Base-by-base conservation (phyloP, 768 basidiomycete genomes). In the Macrolepiota fuliginosa region DNA sequence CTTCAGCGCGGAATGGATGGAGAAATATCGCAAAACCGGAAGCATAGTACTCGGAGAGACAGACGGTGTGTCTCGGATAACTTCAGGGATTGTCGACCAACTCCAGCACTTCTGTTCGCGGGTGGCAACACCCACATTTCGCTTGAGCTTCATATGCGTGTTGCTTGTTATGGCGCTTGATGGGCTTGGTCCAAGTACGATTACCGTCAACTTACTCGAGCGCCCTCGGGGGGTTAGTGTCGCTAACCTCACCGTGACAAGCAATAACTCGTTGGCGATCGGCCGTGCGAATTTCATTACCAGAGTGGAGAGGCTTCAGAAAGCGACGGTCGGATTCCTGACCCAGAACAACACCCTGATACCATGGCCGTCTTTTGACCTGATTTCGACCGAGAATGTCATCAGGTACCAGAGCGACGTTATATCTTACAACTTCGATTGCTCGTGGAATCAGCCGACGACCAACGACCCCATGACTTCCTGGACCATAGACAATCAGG, bases 1-100 rank as follows among this genome's bases (percentile, higher is more conserved):
- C 22, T 59, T 59, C 50, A 59, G 58, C 50, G 49, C 58, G 4
- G 58, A 59, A 19, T 59, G 58, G 58, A 51, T 59, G 37, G 58
- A 32, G n/a, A 49, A 51, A 29, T 40, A 32, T 6, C 58, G 58
- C 37, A 35, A 24, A 35, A 19, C 50, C 11, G 50, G 50, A 5
- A 60, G n/a, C 1, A 17, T 60, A 15, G 12, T 45, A 13, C 51
- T 22, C 4, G 27, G 51, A 27, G 58, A 60, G 15, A 52, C 51
- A 5, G 58, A 60, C 24, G 25, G 17, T 22, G 58, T 60, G 6
- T 60, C 50, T 35, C 58, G 58, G 13, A 37, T 60, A 35, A 60
- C 58, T 4, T 22, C 58, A 9, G 58, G 50, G n/a, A 40, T 52
- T 29, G 7, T 52, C 25, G 22, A 53, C 25, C 50, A 60, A 22